Percentiles rank a stretch among this genome's conserved stretches.
Evolutionary conservation across 2,329 filamentous ascomycete genomes (phyloP).

Genomic region (Nemania diffusa): DNA sequence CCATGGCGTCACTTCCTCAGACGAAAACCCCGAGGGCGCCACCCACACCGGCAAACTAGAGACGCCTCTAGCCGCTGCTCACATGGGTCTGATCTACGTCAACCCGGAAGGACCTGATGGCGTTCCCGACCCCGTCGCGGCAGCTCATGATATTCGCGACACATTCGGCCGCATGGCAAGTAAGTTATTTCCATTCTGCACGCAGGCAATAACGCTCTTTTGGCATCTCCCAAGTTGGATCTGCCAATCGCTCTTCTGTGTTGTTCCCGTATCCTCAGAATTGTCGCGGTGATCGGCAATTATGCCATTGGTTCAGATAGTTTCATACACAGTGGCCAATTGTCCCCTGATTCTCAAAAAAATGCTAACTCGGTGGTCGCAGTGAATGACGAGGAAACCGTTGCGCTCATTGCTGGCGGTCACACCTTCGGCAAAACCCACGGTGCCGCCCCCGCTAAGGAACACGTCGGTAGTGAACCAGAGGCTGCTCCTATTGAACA

Average conservation of each 20-base stretch:
- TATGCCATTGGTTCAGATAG: background rate
- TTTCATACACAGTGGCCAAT: background rate
- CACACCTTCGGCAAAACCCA: constrained; percentile 86
- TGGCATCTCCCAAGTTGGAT: background rate
- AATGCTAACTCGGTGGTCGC: constrained; percentile 7
- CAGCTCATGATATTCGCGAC: constrained; percentile 76
- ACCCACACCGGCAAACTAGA: constrained; percentile 73
- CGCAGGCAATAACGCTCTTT: background rate
- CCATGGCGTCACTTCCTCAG: constrained; percentile 49
- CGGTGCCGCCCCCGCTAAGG: constrained; percentile 72
- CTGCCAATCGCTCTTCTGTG: background rate
- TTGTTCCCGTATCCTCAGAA: background rate
- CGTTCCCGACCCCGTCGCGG: constrained; percentile 73
- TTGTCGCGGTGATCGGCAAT: background rate
- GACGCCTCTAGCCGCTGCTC: constrained; percentile 72
- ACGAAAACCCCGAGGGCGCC: constrained; percentile 54
- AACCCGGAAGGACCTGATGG: constrained; percentile 83
- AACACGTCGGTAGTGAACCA: constrained; percentile 75
- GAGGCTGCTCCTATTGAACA: constrained; percentile 70
- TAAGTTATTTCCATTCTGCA: constrained; percentile 13
- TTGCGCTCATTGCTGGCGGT: constrained; percentile 80
- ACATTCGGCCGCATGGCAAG: constrained; percentile 82
- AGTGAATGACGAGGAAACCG: constrained; percentile 83
- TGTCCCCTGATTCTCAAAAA: background rate
- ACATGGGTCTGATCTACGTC: constrained; percentile 85